These are phyloP conservation scores for Cladosporium colombiae DNA, from an alignment of 2,329 filamentous ascomycete species.

Conservation along the genomic window DNA sequence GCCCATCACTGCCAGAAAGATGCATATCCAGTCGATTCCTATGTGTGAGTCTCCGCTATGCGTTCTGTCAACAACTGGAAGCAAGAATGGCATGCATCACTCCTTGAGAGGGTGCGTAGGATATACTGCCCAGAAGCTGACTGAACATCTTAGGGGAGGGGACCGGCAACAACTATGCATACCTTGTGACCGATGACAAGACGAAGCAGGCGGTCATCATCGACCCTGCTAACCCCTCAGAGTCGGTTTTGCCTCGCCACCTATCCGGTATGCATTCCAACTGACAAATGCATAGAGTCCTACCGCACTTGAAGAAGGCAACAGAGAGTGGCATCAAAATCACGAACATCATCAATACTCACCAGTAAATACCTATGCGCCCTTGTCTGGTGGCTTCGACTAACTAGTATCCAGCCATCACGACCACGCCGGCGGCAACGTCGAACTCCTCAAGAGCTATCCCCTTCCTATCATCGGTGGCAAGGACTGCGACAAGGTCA, in stretches of 20 bases:
- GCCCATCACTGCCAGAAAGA: slow-evolving; percentile 40
- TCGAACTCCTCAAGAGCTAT: slow-evolving; percentile 66
- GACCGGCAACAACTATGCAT: slow-evolving; percentile 79
- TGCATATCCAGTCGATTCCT: slow-evolving; percentile 86
- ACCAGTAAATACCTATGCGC: slow-evolving; percentile 68
- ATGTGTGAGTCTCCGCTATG: slow-evolving; percentile 66
- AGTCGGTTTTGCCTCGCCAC: slow-evolving; percentile 44
- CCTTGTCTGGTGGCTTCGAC: background rate
- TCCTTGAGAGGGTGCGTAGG: background rate
- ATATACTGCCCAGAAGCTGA: background rate
- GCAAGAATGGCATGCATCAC: background rate
- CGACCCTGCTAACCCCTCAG: slow-evolving; percentile 75
- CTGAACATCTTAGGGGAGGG: slow-evolving; percentile 63
- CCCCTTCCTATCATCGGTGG: slow-evolving; percentile 81
- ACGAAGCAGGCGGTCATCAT: slow-evolving; percentile 62
- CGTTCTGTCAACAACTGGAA: background rate
- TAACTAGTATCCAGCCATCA: slow-evolving; percentile 65
- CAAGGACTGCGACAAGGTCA: slow-evolving; percentile 79
- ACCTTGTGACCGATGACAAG: slow-evolving; percentile 57
- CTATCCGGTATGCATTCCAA: slow-evolving; percentile 45
- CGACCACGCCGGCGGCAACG: slow-evolving; percentile 93
- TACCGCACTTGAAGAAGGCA: slow-evolving; percentile 70
- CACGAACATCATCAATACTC: slow-evolving; percentile 90
- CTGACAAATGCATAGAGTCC: slow-evolving; percentile 49
- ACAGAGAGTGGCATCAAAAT: slow-evolving; percentile 75